These are phyloP conservation scores for Euryodendron excelsum DNA, from an alignment of 148 eudicot species.

Conservation along the genomic window DNA sequence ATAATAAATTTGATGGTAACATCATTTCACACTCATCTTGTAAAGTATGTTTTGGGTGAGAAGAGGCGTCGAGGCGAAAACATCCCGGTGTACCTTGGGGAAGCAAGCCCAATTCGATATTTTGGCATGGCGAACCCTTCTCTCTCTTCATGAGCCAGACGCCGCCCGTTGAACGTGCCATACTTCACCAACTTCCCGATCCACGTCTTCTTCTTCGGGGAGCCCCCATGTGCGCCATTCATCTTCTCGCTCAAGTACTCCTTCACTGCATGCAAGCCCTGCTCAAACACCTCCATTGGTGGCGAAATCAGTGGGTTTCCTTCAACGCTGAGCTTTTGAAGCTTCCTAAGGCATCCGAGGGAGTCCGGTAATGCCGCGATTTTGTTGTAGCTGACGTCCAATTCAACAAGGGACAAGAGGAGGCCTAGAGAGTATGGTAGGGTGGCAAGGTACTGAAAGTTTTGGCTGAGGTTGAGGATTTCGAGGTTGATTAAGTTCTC, in stretches of 20 bases:
- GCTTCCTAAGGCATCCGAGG: slow-evolving; percentile 58
- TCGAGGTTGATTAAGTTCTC: slow-evolving; percentile 64
- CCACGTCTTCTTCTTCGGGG: slow-evolving; percentile 58
- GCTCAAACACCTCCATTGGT: slow-evolving; percentile 59
- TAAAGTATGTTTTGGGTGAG: slow-evolving; percentile 36
- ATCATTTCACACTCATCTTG: too few relatives aligned
- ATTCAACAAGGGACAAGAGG: slow-evolving; percentile 61
- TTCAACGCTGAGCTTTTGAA: slow-evolving; percentile 60
- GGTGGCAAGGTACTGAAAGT: slow-evolving; percentile 56
- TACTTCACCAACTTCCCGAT: slow-evolving; percentile 47
- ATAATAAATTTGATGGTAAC: too few relatives aligned
- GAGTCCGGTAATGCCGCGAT: slow-evolving; percentile 53
- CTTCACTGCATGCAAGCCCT: slow-evolving; percentile 50
- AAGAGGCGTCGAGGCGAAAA: slow-evolving; percentile 63
- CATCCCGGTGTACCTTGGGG: slow-evolving; percentile 58
- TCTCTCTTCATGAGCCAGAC: slow-evolving; percentile 17
- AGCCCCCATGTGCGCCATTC: slow-evolving; percentile 32
- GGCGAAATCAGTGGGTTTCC: slow-evolving; percentile 76
- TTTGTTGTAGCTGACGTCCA: slow-evolving; percentile 72
- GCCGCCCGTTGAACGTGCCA: slow-evolving; percentile 39
- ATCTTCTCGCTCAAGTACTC: slow-evolving; percentile 59
- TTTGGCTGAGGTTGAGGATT: slow-evolving; percentile 67
- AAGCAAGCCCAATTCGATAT: slow-evolving; percentile 42
- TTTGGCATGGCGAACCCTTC: slow-evolving; percentile 27
- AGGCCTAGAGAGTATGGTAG: slow-evolving; percentile 70